phyloP scores from a whole-genome alignment of 108 stramenopile genomes.

The Nannochloropsis gaditana region DNA sequence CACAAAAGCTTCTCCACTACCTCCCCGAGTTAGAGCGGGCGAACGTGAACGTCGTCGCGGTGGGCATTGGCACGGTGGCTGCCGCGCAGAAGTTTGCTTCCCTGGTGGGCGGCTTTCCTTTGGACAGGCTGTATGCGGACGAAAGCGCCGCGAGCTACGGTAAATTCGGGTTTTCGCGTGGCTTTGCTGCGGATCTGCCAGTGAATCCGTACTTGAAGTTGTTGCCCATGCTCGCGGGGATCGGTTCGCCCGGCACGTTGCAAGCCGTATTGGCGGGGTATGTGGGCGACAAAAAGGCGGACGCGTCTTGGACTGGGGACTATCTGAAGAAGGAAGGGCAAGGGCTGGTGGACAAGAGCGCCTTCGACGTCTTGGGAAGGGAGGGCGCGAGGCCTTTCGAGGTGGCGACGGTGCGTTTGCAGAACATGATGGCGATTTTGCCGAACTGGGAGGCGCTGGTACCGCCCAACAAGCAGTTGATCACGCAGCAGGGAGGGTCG shows the following conservation, averaged over 20 bases:
- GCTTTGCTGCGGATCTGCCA: slow-evolving; percentile 38
- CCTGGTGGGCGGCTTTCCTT: slow-evolving; percentile 38
- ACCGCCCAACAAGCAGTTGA: slow-evolving; percentile 45
- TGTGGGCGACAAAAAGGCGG: slow-evolving; percentile 25
- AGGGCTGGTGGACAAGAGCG: slow-evolving; percentile 41
- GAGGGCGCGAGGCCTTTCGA: slow-evolving; percentile 43
- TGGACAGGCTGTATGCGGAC: slow-evolving; percentile 29
- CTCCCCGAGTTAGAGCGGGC: slow-evolving; percentile 40
- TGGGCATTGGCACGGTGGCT: slow-evolving; percentile 39
- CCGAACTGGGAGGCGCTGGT: slow-evolving; percentile 39
- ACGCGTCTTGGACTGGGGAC: slow-evolving; percentile 39
- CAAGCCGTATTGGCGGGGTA: slow-evolving; percentile 47
- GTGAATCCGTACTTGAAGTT: slow-evolving; percentile 44
- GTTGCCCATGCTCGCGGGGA: slow-evolving; percentile 49
- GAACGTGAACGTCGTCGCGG: slow-evolving; percentile 38
- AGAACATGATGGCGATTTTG: slow-evolving; percentile 46
- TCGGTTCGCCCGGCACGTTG: slow-evolving; percentile 47
- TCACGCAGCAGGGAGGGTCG: slow-evolving; percentile 44
- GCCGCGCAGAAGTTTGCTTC: slow-evolving; percentile 40
- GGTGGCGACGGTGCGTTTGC: slow-evolving; percentile 40
- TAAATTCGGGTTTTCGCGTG: slow-evolving; percentile 37
- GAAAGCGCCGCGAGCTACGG: slow-evolving; percentile 36
- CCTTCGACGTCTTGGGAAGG: slow-evolving; percentile 44
- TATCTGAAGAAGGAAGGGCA: not conserved
- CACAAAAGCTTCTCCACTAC: slow-evolving; percentile 50